These are phyloP conservation scores for Cryptococcus deneoformans DNA, from an alignment of 1,284 basidiomycete genomes.

Conservation along the genomic window DNA sequence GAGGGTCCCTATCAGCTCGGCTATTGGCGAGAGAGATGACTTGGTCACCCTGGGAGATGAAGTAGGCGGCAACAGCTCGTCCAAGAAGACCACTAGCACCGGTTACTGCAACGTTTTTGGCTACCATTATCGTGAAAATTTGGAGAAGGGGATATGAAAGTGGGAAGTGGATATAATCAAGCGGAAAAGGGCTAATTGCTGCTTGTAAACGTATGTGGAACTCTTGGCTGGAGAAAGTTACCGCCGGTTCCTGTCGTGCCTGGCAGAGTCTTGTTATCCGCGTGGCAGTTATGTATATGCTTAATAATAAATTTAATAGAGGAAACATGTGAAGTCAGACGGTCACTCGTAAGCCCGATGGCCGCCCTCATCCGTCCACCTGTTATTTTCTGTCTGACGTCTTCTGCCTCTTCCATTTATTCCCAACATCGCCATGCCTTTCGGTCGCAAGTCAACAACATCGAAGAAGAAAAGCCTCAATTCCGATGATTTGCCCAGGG, in stretches of 20 bases:
- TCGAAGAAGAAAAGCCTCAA: slow-evolving; percentile 19
- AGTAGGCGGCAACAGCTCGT: slow-evolving; percentile 45
- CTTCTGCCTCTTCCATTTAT: too few species aligned
- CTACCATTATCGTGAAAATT: not conserved
- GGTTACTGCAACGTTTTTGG: slow-evolving; percentile 11
- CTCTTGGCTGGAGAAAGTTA: too few species aligned
- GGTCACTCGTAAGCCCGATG: too few species aligned
- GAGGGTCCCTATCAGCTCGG: slow-evolving; percentile 34
- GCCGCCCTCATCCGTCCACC: too few species aligned
- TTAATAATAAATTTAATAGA: too few species aligned
- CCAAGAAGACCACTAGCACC: slow-evolving; percentile 53
- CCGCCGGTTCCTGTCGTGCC: too few species aligned
- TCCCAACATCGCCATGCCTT: slow-evolving; percentile 2
- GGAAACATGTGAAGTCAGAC: too few species aligned
- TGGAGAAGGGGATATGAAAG: too few species aligned
- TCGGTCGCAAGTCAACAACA: slow-evolving; percentile 23
- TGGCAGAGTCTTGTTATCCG: too few species aligned
- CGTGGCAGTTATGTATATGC: too few species aligned
- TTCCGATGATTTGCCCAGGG: slow-evolving; percentile 7
- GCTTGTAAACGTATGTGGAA: too few species aligned
- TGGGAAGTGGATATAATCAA: not conserved
- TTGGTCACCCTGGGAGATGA: slow-evolving; percentile 34
- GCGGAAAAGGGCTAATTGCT: not conserved
- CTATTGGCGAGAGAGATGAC: slow-evolving; percentile 50
- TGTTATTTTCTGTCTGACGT: too few species aligned